Evolutionary conservation across 1,284 basidiomycete genomes (phyloP).

Genomic region (Cutaneotrichosporon cavernicola): DNA sequence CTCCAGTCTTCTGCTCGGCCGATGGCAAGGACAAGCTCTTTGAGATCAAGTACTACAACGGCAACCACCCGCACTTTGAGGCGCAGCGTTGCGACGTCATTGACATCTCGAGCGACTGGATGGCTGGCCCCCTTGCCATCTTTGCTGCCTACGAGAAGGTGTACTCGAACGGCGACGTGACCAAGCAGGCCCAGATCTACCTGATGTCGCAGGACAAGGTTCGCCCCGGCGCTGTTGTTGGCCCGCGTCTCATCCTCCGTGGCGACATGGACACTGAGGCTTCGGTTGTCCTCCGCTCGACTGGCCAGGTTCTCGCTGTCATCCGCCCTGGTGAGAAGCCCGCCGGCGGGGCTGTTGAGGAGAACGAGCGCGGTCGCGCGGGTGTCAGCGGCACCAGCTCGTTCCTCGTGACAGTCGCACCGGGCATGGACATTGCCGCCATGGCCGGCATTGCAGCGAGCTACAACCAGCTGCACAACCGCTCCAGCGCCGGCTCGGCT

Average conservation of each 20-base stretch:
- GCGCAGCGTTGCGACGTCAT: constrained; percentile 17
- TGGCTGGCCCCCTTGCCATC: constrained; percentile 4
- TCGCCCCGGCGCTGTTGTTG: constrained; percentile 6
- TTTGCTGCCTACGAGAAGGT: constrained; percentile 10
- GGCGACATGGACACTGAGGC: constrained; percentile 14
- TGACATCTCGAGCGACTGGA: constrained; percentile 10
- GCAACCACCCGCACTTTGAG: constrained; percentile 5
- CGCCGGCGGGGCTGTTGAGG: background rate
- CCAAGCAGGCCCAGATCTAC: constrained; percentile 9
- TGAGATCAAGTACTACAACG: constrained; percentile 8
- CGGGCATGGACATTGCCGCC: constrained; percentile 53
- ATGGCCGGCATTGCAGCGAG: constrained; percentile 54
- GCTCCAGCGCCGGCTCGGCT: background rate
- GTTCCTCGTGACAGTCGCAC: constrained; percentile 51
- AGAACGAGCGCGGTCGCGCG: background rate
- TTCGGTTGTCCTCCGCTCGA: constrained; percentile 5
- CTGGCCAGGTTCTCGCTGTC: constrained; percentile 19
- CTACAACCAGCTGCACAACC: constrained; percentile 50
- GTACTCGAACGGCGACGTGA: background rate
- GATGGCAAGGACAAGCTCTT: constrained; percentile 18
- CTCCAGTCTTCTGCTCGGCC: constrained; percentile 12
- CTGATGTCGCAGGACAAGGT: background rate
- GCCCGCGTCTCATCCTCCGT: constrained; percentile 14
- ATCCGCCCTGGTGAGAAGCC: background rate
- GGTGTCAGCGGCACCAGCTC: background rate